Evolutionary conservation across 1,284 basidiomycete genomes (phyloP), one percentile per base, ranked within the genome.

Genomic region (Ustilago esculenta): DNA sequence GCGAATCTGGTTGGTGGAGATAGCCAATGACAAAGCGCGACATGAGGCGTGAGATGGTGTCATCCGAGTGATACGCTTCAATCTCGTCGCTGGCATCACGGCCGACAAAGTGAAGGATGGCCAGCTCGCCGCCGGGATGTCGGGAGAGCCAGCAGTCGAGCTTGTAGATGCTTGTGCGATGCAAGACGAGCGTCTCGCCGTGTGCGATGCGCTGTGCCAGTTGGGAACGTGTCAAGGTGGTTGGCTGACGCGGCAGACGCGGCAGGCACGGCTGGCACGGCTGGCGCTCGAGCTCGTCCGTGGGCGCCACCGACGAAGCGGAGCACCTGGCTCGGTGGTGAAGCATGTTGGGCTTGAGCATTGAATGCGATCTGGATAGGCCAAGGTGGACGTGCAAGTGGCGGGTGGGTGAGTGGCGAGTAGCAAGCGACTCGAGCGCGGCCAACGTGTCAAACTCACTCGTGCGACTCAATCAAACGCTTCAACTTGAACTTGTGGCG

Each of bases 1-100:
- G 58, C 61, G 76, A 80, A 34, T 83, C 85, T 10, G 84, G 82
- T 33, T 86, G 80, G 53, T 89, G 86, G 17, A 98, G 88, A 21
- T 85, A 85, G 12, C 90, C 95, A 25, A 96, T 85, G 41, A 88
- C 87, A 82, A 90, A 97, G 27, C 86, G 85, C 20, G 84, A 84
- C 81, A 98, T 88, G 45, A 63, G 60, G 21, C 84, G 84, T 49
- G 88, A 84, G 24, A 86, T 75, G 36, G 92, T 90, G 47, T 85
- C 83, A 29, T 88, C 86, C 1, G 86, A 85, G 82, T 99, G 95
- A 84, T 93, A 98, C 11, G 92, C 95, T 67, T 92, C 88, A 41
- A 98, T 91, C 83, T 99, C 95, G 84, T 96, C 92, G 3, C 90
- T 88, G 0, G 94, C 95, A 81, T 99, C 94, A 46, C 95, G 87